Evolutionary conservation across 2,329 filamentous ascomycete genomes (phyloP).

Genomic region (Stachybotrys elegans): DNA sequence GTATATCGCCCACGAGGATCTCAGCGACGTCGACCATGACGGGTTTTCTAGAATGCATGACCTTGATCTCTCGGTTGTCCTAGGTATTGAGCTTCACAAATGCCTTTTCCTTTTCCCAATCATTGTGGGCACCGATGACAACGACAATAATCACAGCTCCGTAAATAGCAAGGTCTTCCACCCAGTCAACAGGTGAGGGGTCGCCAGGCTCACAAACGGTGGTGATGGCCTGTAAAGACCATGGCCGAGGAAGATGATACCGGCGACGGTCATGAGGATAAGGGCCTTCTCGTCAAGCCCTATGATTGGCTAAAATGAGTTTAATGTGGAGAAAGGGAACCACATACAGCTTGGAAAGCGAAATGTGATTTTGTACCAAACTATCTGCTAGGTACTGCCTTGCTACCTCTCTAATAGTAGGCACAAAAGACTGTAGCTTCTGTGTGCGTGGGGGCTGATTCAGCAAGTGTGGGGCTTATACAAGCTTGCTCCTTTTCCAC

Average conservation of each 20-base stretch:
- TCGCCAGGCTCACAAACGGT: conserved; percentile 35
- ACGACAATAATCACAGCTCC: conserved; percentile 62
- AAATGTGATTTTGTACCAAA: no score
- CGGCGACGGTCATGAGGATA: conserved; percentile 63
- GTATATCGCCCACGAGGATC: conserved; percentile 63
- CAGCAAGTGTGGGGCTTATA: no score
- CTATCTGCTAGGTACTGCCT: no score
- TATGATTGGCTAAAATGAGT: no score
- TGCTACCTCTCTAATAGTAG: no score
- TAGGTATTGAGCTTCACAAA: conserved; percentile 58
- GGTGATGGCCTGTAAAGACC: conserved; percentile 64
- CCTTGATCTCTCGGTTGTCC: conserved; percentile 60
- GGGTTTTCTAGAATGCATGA: conserved; percentile 61
- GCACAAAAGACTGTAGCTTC: no score
- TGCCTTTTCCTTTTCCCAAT: conserved; percentile 64
- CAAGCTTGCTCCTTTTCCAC: no score
- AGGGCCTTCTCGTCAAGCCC: conserved; percentile 60
- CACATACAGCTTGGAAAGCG: no score
- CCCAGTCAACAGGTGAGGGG: conserved; percentile 61
- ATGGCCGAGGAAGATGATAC: conserved; percentile 62
- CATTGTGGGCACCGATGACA: conserved; percentile 57
- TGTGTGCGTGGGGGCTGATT: no score
- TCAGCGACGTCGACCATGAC: conserved; percentile 61
- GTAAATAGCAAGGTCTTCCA: conserved; percentile 64
- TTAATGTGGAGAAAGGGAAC: no score